Percentiles rank a stretch among this genome's conserved stretches.
Evolutionary conservation across 2,329 filamentous ascomycete genomes (phyloP).

Genomic region (Diaporthe ampelina): DNA sequence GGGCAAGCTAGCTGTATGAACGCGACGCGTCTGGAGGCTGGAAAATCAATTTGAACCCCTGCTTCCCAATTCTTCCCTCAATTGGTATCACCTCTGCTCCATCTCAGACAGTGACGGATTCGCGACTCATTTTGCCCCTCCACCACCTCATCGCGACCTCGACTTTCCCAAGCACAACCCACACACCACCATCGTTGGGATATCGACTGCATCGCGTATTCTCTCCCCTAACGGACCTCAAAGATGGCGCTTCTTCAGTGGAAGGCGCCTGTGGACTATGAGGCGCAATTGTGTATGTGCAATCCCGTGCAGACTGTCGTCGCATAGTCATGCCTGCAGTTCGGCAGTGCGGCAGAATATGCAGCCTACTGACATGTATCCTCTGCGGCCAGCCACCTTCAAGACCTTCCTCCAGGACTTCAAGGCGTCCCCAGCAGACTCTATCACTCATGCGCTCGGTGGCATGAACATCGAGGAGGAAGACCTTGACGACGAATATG

Average conservation of each 20-base stretch:
- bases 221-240: slow-evolving; percentile 22
- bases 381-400: slow-evolving; percentile 73
- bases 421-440: slow-evolving; percentile 81
- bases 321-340: too few species aligned
- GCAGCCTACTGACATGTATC: slow-evolving; percentile 17
- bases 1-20: slow-evolving; percentile 10
- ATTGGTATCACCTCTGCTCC: slow-evolving; percentile 23
- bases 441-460: slow-evolving; percentile 85
- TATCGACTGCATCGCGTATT: not conserved
- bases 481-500: slow-evolving; percentile 89
- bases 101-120: slow-evolving; percentile 19
- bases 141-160: slow-evolving; percentile 5
- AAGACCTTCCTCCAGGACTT: slow-evolving; percentile 90
- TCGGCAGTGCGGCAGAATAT: not conserved
- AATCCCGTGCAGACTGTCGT: slow-evolving; percentile 29
- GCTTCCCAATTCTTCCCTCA: slow-evolving; percentile 31
- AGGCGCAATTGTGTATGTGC: slow-evolving; percentile 81
- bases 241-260: slow-evolving; percentile 89
- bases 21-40: slow-evolving; percentile 31
- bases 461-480: slow-evolving; percentile 90
- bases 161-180: not conserved
- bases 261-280: slow-evolving; percentile 86
- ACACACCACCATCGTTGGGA: not conserved
- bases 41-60: slow-evolving; percentile 35
- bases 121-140: slow-evolving; percentile 16